A percentile compares a stretch with the other conserved stretches of the same genome.
Conservation (phyloP, 441 rosid species). For the Adansonia madagascariensis region DNA sequence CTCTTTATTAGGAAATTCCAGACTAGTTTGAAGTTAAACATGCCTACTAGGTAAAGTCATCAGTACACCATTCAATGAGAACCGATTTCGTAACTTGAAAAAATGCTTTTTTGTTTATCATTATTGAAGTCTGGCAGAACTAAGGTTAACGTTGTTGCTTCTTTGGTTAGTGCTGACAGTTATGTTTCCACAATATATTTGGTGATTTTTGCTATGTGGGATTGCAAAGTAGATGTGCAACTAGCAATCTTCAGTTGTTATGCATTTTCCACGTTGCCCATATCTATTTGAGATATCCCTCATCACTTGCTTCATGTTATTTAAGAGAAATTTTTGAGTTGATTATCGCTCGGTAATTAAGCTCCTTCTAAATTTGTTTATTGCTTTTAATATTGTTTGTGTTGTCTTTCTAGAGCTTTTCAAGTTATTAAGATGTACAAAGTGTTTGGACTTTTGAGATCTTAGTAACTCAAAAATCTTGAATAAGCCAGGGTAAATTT, state of each 20-base stretch:
- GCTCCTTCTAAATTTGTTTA: neutral
- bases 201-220: neutral
- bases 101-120: neutral
- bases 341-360: neutral
- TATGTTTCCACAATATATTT: neutral
- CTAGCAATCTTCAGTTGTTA: neutral
- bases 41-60: neutral
- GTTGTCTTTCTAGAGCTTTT: neutral
- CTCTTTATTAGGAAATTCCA: neutral
- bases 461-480: neutral
- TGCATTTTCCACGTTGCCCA: neutral
- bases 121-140: neutral
- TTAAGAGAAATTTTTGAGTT: neutral
- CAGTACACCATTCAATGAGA: too few species aligned
- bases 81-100: neutral
- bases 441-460: neutral
- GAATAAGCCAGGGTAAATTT: neutral
- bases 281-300: neutral
- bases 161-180: neutral
- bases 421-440: neutral
- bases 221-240: neutral
- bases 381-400: neutral
- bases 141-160: neutral
- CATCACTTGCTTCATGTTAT: neutral
- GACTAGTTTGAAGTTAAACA: neutral